Evolutionary conservation across 805 yeast genomes (phyloP), one percentile per base, ranked within the genome.

Genomic region (Dipodascus geniculatus): DNA sequence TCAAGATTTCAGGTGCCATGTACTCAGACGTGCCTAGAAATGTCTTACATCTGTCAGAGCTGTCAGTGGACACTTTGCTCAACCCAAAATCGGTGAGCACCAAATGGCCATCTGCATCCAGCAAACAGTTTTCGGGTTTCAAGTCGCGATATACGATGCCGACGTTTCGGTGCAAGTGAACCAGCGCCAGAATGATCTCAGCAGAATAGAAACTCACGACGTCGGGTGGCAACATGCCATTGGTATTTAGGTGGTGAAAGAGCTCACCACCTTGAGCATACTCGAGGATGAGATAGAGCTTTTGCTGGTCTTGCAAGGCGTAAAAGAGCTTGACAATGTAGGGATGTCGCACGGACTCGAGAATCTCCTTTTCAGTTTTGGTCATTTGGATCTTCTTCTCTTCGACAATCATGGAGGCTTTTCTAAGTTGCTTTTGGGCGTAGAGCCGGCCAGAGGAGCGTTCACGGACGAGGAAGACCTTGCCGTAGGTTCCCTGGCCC

Each of bases 251-350:
- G 64, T 82, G 87, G 54, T 78, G 80, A 62, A 78, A 88, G 38
- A 88, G 67, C 65, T 88, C 96, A 22, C 96, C 96, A 4, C 96
- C 96, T 52, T 87, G 90, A 17, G 90, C 80, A 64, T 85, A 88
- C 65, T 88, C 95, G 49, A 88, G 67, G 31, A 87, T 74, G 49
- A 88, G 64, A 63, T 88, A 89, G 33, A 89, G 78, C 63, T 85
- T 86, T 52, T 81, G 77, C 53, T 77, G 71, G 63, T 89, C 96
- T 67, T 89, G 96, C 57, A 88, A 77, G 0, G 96, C 90, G 61
- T 85, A 88, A 63, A 77, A 87, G 22, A 88, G 71, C 65, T 83
- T 83, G 22, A 87, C 96, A 56, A 88, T 86, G 61, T 83, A 85
- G 0, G 89, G 88, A 66, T 87, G 95, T 48, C 81, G 75, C 35